Percentiles rank a stretch among this genome's conserved stretches.
Evolutionary conservation across 805 yeast species (phyloP).

Genomic region (Nakazawaea wickerhamii): DNA sequence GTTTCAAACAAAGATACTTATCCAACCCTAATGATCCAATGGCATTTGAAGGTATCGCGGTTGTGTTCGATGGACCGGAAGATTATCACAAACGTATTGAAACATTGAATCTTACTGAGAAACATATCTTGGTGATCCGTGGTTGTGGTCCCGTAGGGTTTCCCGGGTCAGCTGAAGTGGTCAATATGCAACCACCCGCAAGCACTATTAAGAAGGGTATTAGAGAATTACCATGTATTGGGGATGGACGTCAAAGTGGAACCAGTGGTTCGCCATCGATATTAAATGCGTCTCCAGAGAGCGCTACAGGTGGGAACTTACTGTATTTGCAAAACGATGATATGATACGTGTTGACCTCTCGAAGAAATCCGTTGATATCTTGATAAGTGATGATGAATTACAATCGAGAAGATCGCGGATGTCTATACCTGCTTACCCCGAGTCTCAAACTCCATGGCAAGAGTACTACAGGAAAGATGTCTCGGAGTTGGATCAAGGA

Average conservation of each 20-base stretch:
- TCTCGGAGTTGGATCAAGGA: slow-evolving; percentile 20
- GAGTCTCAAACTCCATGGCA: slow-evolving; percentile 24
- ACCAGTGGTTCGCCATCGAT: slow-evolving; percentile 24
- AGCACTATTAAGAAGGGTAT: slow-evolving; percentile 17
- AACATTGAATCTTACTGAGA: slow-evolving; percentile 15
- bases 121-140: slow-evolving; percentile 20
- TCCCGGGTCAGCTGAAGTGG: slow-evolving; percentile 25
- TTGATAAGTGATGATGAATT: slow-evolving; percentile 17
- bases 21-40: slow-evolving; percentile 21
- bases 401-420: slow-evolving; percentile 14
- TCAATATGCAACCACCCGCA: slow-evolving; percentile 23
- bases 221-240: slow-evolving; percentile 19
- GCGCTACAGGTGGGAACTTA: slow-evolving; percentile 20
- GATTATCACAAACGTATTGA: slow-evolving; percentile 20
- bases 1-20: slow-evolving; percentile 17
- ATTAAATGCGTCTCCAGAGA: slow-evolving; percentile 21
- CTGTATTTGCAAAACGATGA: slow-evolving; percentile 21
- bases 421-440: slow-evolving; percentile 15
- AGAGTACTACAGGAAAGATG: slow-evolving; percentile 22
- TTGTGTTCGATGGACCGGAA: slow-evolving; percentile 24
- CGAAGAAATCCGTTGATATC: slow-evolving; percentile 19
- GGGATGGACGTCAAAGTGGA: slow-evolving; percentile 24
- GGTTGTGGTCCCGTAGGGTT: slow-evolving; percentile 24
- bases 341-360: slow-evolving; percentile 18
- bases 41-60: slow-evolving; percentile 22